A percentile compares a stretch with the other conserved stretches of the same genome.
phyloP scores from a whole-genome alignment of 768 basidiomycete genomes.

The Omphalotus guepiniiformis region DNA sequence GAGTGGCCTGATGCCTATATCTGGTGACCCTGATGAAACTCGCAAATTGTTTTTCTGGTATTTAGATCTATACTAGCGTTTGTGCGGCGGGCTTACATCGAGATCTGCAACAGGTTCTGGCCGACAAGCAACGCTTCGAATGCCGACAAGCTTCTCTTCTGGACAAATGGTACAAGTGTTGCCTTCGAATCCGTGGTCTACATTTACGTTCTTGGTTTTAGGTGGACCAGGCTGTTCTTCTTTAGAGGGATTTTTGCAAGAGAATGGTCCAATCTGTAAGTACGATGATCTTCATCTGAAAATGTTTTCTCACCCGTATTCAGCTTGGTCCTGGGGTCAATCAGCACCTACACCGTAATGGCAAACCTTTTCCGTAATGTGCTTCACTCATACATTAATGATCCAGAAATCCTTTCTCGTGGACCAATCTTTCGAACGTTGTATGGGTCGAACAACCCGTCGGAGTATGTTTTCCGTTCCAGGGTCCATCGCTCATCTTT shows the following conservation, averaged over 20 bases:
- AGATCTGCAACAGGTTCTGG: constrained; percentile 52
- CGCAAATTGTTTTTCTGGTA: constrained; percentile 52
- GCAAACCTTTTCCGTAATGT: constrained; percentile 7
- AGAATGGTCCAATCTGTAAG: constrained; percentile 56
- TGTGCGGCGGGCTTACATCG: too few species aligned
- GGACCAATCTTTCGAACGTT: constrained; percentile 67
- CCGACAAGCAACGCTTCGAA: constrained; percentile 59
- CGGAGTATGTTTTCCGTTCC: constrained; percentile 32
- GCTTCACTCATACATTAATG: constrained; percentile 23
- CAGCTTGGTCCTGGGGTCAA: constrained; percentile 52
- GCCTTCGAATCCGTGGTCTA: not conserved
- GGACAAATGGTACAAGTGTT: constrained; percentile 40
- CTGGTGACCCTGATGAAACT: constrained; percentile 50
- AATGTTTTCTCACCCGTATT: not conserved
- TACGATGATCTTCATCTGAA: constrained; percentile 11
- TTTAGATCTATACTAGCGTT: not conserved
- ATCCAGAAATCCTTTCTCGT: constrained; percentile 57
- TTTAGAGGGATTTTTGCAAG: constrained; percentile 62
- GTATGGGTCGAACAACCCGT: constrained; percentile 73
- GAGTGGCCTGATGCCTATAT: constrained; percentile 66
- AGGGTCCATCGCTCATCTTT: not conserved
- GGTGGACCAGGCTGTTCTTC: constrained; percentile 73
- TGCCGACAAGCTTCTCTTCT: constrained; percentile 59
- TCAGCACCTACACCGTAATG: constrained; percentile 25
- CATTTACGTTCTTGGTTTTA: constrained; percentile 35